These are phyloP conservation scores for Trypanosoma caninum DNA, from an alignment of 208 protist species.

Conservation along the genomic window DNA sequence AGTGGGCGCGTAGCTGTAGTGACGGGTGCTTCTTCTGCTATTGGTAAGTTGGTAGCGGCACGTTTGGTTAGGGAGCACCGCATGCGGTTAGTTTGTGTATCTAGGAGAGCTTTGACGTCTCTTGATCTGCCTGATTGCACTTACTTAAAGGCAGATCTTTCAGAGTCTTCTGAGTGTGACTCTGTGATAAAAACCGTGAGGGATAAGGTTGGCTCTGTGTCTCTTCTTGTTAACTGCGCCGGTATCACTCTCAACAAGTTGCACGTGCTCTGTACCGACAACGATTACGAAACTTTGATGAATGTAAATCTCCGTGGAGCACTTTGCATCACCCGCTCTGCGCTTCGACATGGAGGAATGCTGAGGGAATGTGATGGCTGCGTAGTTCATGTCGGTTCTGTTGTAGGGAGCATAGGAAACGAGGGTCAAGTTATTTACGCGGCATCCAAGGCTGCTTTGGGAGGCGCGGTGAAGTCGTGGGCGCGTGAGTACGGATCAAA, in stretches of 20 bases:
- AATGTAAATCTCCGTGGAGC: slow-evolving; percentile 74
- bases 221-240: slow-evolving; percentile 77
- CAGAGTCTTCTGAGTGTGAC: slow-evolving; percentile 43
- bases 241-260: slow-evolving; percentile 79
- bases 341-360: slow-evolving; percentile 76
- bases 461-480: slow-evolving; percentile 77
- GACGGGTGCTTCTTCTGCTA: slow-evolving; percentile 62
- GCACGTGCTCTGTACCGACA: slow-evolving; percentile 53
- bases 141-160: slow-evolving; percentile 49
- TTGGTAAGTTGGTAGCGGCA: slow-evolving; percentile 48
- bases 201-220: slow-evolving; percentile 39
- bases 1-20: slow-evolving; percentile 63
- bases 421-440: slow-evolving; percentile 88
- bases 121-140: slow-evolving; percentile 40
- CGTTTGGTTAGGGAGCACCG: slow-evolving; percentile 42
- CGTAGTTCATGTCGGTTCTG: slow-evolving; percentile 80
- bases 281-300: slow-evolving; percentile 71
- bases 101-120: slow-evolving; percentile 30
- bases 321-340: slow-evolving; percentile 63
- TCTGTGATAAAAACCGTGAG: slow-evolving; percentile 46
- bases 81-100: slow-evolving; percentile 67
- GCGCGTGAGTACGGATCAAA: slow-evolving; percentile 78
- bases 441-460: slow-evolving; percentile 88
- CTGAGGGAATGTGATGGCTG: slow-evolving; percentile 43
- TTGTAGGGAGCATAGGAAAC: slow-evolving; percentile 73